Evolutionary conservation across 2,329 filamentous ascomycete species (phyloP), one percentile per base, ranked within the genome.

Genomic region (Madurella fahalii): DNA sequence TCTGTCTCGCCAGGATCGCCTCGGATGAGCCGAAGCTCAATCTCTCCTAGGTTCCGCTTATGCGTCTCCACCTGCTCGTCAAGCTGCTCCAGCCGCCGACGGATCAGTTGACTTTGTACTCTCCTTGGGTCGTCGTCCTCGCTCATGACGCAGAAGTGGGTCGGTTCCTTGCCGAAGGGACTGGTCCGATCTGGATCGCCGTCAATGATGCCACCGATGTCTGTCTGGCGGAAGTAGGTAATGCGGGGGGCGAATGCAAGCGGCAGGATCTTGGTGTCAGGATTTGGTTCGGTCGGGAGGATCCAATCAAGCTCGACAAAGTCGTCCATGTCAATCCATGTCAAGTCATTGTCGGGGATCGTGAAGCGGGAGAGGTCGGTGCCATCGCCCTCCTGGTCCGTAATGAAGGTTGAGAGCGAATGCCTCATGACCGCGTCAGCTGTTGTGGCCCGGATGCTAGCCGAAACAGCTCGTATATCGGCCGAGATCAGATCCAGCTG

Each of bases 281-380:
- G 92, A 61, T 96, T 95, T 32, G 87, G 84, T 66, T 95, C 90
- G 13, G 90, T 87, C 0, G 93, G 93, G 20, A 96, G 73, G 51
- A 96, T 92, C 93, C 93, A 97, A 68, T 96, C 95, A 18, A 99
- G 76, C 69, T 99, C 94, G 31, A 99, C 92, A 71, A 99, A 99
- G 68, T 99, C 94, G 67, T 99, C 94, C 91, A 99, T 97, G 66
- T 99, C 94, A 59, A 99, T 92, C 94, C 94, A 99, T 52, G 87
- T 91, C 62, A 91, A 85, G 66, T 99, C 94, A 52, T 95, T 89
- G 68, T 99, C 94, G 0, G 94, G 93, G 47, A 99, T 99, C 0
- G 86, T 93, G 68, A 99, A 99, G 50, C 87, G 86, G 0, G 92
- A 95, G 47, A 96, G 77, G 67, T 93, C 87, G 2, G 82, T 82